These are phyloP conservation scores for Plasmodium fragile DNA, from an alignment of 169 alveolate species.

Conservation along the genomic window DNA sequence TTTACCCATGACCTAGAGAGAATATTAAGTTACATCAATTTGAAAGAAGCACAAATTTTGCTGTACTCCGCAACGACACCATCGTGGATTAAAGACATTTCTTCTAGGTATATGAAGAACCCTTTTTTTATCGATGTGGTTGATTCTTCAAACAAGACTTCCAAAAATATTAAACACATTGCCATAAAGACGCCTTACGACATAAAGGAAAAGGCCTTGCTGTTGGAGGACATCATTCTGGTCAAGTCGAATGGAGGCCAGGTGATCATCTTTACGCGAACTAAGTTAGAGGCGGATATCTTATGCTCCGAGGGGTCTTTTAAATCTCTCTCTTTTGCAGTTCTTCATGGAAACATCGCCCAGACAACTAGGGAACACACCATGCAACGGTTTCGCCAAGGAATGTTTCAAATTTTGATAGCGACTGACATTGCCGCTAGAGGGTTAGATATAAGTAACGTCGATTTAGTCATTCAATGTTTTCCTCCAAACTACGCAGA, in stretches of 20 bases:
- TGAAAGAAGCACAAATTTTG: slow-evolving; percentile 80
- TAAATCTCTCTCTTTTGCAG: slow-evolving; percentile 73
- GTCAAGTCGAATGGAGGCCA: slow-evolving; percentile 83
- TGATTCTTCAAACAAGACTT: slow-evolving; percentile 40
- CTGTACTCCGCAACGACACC: slow-evolving; percentile 90
- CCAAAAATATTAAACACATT: slow-evolving; percentile 40
- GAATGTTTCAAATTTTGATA: slow-evolving; percentile 90
- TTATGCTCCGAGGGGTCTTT: slow-evolving; percentile 67
- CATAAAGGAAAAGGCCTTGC: slow-evolving; percentile 64
- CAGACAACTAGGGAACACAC: slow-evolving; percentile 67
- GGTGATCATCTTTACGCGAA: slow-evolving; percentile 82
- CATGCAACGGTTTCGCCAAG: slow-evolving; percentile 91
- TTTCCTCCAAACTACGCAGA: slow-evolving; percentile 95
- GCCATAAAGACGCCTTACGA: slow-evolving; percentile 68
- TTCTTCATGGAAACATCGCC: slow-evolving; percentile 79
- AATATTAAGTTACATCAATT: slow-evolving; percentile 84
- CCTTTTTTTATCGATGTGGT: slow-evolving; percentile 79
- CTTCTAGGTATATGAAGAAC: slow-evolving; percentile 82
- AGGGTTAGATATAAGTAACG: slow-evolving; percentile 94
- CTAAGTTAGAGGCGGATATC: slow-evolving; percentile 75
- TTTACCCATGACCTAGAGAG: slow-evolving; percentile 94
- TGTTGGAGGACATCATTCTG: slow-evolving; percentile 59
- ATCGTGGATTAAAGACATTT: slow-evolving; percentile 85
- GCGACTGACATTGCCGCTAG: slow-evolving; percentile 98
- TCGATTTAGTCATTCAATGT: slow-evolving; percentile 93